Conservation (phyloP, 345 rosid genomes). For the Sapria himalayana region DNA sequence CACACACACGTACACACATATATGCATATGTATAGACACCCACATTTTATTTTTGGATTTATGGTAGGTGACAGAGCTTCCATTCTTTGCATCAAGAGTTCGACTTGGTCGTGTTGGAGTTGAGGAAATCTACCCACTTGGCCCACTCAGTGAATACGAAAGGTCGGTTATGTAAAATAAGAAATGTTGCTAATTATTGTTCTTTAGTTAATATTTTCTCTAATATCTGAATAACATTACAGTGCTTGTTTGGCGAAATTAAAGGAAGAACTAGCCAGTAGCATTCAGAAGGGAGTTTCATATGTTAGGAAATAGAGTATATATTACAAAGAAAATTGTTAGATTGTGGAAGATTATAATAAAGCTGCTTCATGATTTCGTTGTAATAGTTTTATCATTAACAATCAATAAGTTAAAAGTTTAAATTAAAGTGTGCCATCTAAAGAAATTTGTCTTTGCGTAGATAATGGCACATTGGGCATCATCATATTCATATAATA, state of each 20-base stretch:
- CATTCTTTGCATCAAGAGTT: slow-evolving; percentile 83
- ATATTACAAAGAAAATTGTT: no score
- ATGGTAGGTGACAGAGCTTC: slow-evolving; percentile 82
- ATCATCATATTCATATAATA: no score
- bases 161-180: slow-evolving; percentile 20
- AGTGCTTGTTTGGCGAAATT: slow-evolving; percentile 75
- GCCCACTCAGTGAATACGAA: slow-evolving; percentile 65
- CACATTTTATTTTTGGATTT: not conserved
- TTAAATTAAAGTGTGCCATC: no score
- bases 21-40: no score
- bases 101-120: slow-evolving; percentile 57
- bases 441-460: no score
- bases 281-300: slow-evolving; percentile 65
- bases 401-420: no score
- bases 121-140: slow-evolving; percentile 60
- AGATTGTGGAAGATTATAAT: no score
- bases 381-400: no score
- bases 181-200: not conserved
- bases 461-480: no score
- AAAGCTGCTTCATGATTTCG: no score
- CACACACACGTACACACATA: no score
- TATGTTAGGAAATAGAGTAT: slow-evolving; percentile 51
- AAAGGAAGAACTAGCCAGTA: slow-evolving; percentile 55
- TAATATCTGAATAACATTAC: not conserved
- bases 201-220: not conserved